A percentile compares a stretch with the other conserved stretches of the same genome.
phyloP scores from a whole-genome alignment of 148 eudicot genomes.

The Dysphania ambrosioides region DNA sequence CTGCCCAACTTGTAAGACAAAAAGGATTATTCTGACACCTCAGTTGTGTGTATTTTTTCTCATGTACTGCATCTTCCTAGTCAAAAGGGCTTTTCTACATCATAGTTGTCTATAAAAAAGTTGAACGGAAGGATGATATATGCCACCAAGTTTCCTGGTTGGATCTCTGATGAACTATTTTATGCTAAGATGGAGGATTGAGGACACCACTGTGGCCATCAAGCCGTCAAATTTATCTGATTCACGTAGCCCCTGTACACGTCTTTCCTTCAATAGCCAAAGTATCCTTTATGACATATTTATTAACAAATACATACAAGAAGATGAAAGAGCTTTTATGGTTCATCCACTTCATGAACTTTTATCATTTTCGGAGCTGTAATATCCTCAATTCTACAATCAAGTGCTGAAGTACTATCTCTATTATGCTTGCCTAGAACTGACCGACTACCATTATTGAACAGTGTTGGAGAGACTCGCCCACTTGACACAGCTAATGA shows the following conservation, averaged over 20 bases:
- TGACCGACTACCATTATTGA: constrained; percentile 11
- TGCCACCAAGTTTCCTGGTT: background rate
- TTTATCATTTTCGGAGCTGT: constrained; percentile 35
- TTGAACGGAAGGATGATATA: background rate
- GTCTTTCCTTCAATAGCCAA: background rate
- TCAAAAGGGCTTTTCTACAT: background rate
- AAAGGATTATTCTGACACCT: background rate
- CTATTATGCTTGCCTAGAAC: constrained; percentile 40
- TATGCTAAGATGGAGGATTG: background rate
- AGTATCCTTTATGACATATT: background rate
- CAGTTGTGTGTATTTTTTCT: background rate
- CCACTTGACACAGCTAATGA: constrained; percentile 18
- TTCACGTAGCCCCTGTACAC: background rate
- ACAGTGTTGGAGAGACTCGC: constrained; percentile 18
- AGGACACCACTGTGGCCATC: background rate
- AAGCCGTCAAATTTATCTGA: background rate
- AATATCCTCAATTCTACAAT: constrained; percentile 24
- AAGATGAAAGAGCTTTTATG: constrained; percentile 5
- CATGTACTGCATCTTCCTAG: background rate
- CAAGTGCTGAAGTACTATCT: constrained; percentile 16
- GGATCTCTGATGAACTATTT: background rate
- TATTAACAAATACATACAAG: background rate
- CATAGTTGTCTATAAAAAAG: background rate
- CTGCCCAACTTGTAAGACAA: constrained; percentile 3
- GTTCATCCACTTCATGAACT: constrained; percentile 30